Evolutionary conservation across 208 protist species (phyloP).

Genomic region (Angomonas desouzai): DNA sequence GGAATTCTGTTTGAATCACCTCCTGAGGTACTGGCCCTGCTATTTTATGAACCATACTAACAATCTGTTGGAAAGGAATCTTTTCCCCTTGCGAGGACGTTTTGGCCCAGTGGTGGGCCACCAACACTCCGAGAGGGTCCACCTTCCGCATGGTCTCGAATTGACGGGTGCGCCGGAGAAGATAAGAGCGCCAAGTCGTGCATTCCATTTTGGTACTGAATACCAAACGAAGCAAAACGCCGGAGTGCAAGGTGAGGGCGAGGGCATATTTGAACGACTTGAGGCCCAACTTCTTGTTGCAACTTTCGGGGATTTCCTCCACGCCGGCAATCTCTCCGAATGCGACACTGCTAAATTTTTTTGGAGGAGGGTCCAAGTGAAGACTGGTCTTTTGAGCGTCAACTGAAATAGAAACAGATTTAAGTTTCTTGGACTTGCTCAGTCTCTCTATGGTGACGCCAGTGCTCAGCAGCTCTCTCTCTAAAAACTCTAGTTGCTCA

Average conservation of each 20-base stretch:
- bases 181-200: conserved; percentile 24
- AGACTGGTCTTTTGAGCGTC: conserved; percentile 11
- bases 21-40: conserved; percentile 15
- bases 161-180: conserved; percentile 20
- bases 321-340: conserved; percentile 39
- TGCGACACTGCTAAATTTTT: conserved; percentile 22
- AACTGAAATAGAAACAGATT: background rate
- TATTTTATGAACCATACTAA: conserved; percentile 9
- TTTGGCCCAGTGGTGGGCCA: conserved; percentile 15
- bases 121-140: conserved; percentile 9
- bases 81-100: conserved; percentile 4
- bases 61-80: conserved; percentile 9
- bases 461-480: conserved; percentile 7
- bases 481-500: conserved; percentile 10
- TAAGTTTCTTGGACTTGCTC: conserved; percentile 12
- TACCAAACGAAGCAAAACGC: conserved; percentile 34
- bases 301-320: conserved; percentile 13
- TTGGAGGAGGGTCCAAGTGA: conserved; percentile 12
- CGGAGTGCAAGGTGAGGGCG: conserved; percentile 27
- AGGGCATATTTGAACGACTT: conserved; percentile 39
- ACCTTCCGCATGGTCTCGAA: conserved; percentile 12
- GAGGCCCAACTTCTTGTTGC: conserved; percentile 26
- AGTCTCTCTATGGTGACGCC: conserved; percentile 14
- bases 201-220: conserved; percentile 27
- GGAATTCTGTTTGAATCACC: conserved; percentile 11